Evolutionary conservation across 2,329 filamentous ascomycete genomes (phyloP).

Genomic region (Endocalyx cinctus): DNA sequence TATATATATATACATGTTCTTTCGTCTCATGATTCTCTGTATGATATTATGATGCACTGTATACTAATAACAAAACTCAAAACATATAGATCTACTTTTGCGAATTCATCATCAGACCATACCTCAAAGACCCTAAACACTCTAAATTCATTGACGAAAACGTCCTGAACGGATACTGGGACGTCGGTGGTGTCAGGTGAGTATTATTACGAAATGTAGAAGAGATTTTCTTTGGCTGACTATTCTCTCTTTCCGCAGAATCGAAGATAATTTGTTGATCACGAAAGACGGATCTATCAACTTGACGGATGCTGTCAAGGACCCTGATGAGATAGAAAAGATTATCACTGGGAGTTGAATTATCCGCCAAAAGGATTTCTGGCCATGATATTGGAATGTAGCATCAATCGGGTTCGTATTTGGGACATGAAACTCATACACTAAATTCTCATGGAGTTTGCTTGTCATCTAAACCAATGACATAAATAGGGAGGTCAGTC

Average conservation of each 20-base stretch:
- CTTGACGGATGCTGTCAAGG: slow-evolving; percentile 67
- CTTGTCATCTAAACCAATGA: too few species aligned
- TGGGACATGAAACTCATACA: too few species aligned
- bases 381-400: too few species aligned
- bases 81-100: slow-evolving; percentile 84
- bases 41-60: too few species aligned
- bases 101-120: slow-evolving; percentile 79
- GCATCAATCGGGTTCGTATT: too few species aligned
- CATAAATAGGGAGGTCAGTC: too few species aligned
- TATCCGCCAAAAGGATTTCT: too few species aligned
- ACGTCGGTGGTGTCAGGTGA: slow-evolving; percentile 69
- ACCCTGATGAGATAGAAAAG: slow-evolving; percentile 56
- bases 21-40: not conserved
- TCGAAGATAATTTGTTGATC: slow-evolving; percentile 70
- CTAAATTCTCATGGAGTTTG: too few species aligned
- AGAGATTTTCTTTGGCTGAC: too few species aligned
- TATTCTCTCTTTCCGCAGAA: slow-evolving; percentile 33
- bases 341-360: slow-evolving; percentile 35
- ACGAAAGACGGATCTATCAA: slow-evolving; percentile 67
- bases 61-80: too few species aligned
- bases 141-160: slow-evolving; percentile 70
- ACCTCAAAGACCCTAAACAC: slow-evolving; percentile 66
- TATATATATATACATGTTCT: too few species aligned
- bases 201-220: too few species aligned
- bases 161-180: slow-evolving; percentile 76